Evolutionary conservation across 192 early-diverging fungal genomes (phyloP), one percentile per base, ranked within the genome.

Genomic region (Dimargaris xerosporica): DNA sequence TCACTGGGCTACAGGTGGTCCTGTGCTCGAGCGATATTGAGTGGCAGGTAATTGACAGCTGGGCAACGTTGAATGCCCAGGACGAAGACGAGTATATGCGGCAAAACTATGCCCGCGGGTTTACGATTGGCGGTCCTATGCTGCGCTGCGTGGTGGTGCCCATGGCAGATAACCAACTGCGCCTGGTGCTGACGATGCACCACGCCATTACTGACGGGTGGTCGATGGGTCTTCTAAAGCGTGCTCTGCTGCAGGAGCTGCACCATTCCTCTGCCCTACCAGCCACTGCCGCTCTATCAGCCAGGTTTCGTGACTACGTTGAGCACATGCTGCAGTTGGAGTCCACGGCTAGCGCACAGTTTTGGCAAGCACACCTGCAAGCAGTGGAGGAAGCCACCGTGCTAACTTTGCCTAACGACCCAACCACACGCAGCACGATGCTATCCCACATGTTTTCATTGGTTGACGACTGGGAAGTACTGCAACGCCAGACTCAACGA

Each of bases 161-260:
- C 3, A 50, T 21, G 47, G 25, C 17, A 23, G 47, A 7, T 7
- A 21, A 17, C 4, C 19, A 23, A 7, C 1, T n/a, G 29, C 56
- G 56, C 10, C 41, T 13, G 31, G 28, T 41, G 9, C 19, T 59
- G 4, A 42, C 56, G 10, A 41, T 10, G 13, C 56, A 59, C 41
- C 56, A 59, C 23, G 56, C 56, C 31, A 41, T 59, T 15, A 3
- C 41, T 28, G 56, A 59, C 41, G 56, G 56, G 11, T 59, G 56
- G 56, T 59, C 56, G 4, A 7, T n/a, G 10, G 56, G 31, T 1
- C 4, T 59, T n/a, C 23, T 59, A 16, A 28, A 39, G 34, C 13
- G 23, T 1, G 31, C 29, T 17, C 17, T 59, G 17, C 10, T 21
- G 47, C 25, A 17, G 3, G 17, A 41, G 7, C 56, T 59, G 10